A percentile compares a stretch with the other conserved stretches of the same genome.
phyloP scores from a whole-genome alignment of 2,329 filamentous ascomycete species.

The Sporothrix globosa region DNA sequence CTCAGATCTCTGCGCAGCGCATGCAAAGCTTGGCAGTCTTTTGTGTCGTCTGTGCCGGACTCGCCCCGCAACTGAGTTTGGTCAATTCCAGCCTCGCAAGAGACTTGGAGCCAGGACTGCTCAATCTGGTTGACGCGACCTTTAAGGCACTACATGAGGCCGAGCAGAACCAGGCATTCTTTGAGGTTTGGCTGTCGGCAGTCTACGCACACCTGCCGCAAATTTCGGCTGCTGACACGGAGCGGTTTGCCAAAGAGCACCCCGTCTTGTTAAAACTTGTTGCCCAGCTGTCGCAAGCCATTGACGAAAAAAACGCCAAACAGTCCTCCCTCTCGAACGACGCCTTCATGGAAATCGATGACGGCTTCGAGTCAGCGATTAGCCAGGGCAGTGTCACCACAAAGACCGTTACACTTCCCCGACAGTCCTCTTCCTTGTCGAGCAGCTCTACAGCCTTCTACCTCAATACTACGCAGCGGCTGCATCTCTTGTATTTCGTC shows the following conservation, averaged over 20 bases:
- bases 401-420: conserved; percentile 50
- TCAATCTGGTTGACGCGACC: conserved; percentile 48
- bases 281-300: conserved; percentile 45
- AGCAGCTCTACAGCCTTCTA: conserved; percentile 54
- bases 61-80: conserved; percentile 53
- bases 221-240: conserved; percentile 47
- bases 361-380: conserved; percentile 63
- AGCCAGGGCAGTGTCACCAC: conserved; percentile 51
- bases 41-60: conserved; percentile 50
- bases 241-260: conserved; percentile 46
- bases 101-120: conserved; percentile 52
- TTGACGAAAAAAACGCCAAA: conserved; percentile 42
- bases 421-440: conserved; percentile 50
- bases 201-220: conserved; percentile 53
- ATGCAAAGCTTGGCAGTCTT: conserved; percentile 58
- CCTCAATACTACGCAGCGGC: conserved; percentile 51
- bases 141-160: conserved; percentile 49
- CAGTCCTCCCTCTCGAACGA: conserved; percentile 46
- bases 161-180: conserved; percentile 51
- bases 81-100: conserved; percentile 54
- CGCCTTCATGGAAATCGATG: conserved; percentile 69
- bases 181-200: conserved; percentile 52
- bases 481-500: conserved; percentile 52
- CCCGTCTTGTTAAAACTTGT: conserved; percentile 51
- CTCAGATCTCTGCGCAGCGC: conserved; percentile 56